Percentiles rank a stretch among this genome's conserved stretches.
These are phyloP conservation scores for Trichaptum fuscoviolaceum DNA, from an alignment of 768 basidiomycete species.

Conservation along the genomic window DNA sequence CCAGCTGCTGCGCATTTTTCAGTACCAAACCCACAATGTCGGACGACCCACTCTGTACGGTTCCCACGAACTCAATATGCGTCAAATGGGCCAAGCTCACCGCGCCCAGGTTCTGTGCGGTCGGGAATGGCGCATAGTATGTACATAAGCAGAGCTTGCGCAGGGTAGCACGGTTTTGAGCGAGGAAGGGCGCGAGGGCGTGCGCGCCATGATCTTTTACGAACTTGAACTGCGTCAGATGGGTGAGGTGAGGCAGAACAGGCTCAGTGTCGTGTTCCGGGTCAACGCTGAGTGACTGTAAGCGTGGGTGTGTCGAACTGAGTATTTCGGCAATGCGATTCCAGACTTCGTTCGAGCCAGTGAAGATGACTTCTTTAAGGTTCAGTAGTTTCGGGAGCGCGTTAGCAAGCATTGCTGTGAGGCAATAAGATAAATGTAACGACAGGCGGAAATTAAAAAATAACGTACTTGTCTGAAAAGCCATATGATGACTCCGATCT, in stretches of 20 bases:
- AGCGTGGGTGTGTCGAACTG: conserved; percentile 43
- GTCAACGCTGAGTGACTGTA: conserved; percentile 55
- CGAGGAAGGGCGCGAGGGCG: conserved; percentile 29
- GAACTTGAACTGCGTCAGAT: conserved; percentile 56
- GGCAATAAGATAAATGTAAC: background rate
- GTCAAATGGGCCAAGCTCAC: conserved; percentile 62
- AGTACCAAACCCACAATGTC: conserved; percentile 57
- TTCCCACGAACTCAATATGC: conserved; percentile 54
- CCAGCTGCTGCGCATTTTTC: conserved; percentile 55
- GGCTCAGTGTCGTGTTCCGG: conserved; percentile 27
- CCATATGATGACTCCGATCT: conserved; percentile 44
- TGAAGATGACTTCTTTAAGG: conserved; percentile 55
- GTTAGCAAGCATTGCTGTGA: conserved; percentile 60
- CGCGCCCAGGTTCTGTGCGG: conserved; percentile 22
- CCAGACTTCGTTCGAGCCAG: conserved; percentile 51
- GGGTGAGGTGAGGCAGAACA: conserved; percentile 25
- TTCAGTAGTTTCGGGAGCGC: conserved; percentile 59
- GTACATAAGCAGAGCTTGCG: conserved; percentile 53
- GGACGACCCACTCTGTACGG: conserved; percentile 39
- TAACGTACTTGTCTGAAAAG: conserved; percentile 57
- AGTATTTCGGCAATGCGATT: conserved; percentile 47
- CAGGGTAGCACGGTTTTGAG: conserved; percentile 47
- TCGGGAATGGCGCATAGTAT: conserved; percentile 52
- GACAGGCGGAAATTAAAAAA: background rate
- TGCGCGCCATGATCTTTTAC: conserved; percentile 25